Evolutionary conservation across 2,329 filamentous ascomycete species (phyloP), one percentile per base, ranked within the genome.

Genomic region (Penicillium brevicompactum): DNA sequence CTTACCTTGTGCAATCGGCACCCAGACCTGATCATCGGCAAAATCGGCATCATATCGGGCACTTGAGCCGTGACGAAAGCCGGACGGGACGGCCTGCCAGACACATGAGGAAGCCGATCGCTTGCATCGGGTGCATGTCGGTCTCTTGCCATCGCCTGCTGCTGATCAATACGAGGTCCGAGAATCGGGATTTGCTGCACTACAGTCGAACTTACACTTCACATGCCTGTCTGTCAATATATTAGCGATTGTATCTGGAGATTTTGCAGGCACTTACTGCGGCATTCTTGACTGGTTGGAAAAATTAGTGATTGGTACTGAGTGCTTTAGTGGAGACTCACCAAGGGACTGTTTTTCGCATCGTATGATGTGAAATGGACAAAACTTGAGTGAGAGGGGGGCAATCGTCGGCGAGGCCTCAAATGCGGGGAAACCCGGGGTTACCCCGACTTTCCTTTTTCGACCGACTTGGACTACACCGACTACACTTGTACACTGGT

Each of bases 1-100:
- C 60, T 52, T 53, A 71, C 67, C 62, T 34, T 63, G 64, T 10
- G 63, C 66, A 27, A 64, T 57, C 30, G 59, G 64, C 41, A 73
- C 58, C 71, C 71, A 74, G 24, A 62, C 57, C 52, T 74, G 71
- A 58, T 68, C 62, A 32, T 65, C 62, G 27, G 69, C 57, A 51
- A 73, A 73, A 32, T 66, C 59, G 37, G 58, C 56, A 55, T 70
- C 64, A 57, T 70, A 71, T 55, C 59, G 65, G 16, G 69, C 69
- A 57, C 64, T 68, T 14, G 69, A 72, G 27, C 70, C 69, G 61
- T 72, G 70, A 9, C 69, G 59, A 53, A 73, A 73, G 16, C 47
- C 51, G n/a, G 57, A 60, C 2, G 57, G 31, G 11, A 41, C 40
- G 9, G 38, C 50, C 30, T 57, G 53, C 59, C 59, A 57, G 43